phyloP scores from a whole-genome alignment of 768 basidiomycete genomes.

The Tulasnella sp. region DNA sequence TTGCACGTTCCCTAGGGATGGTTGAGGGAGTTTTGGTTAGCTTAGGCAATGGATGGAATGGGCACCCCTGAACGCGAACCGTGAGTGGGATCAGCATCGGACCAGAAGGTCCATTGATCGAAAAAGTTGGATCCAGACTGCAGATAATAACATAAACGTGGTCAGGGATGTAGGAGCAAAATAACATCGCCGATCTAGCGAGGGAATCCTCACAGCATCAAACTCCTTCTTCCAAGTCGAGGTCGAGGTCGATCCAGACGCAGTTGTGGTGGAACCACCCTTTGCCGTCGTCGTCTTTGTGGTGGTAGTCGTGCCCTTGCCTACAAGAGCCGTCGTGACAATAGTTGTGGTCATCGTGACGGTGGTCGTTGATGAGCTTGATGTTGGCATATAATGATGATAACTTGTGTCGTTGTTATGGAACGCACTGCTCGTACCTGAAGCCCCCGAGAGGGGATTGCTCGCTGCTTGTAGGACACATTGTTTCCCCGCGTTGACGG shows the following conservation, averaged over 20 bases:
- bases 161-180: background rate
- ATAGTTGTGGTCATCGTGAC: no score
- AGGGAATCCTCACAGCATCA: background rate
- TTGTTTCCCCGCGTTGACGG: background rate
- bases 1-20: background rate
- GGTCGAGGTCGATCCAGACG: background rate
- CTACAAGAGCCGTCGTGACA: background rate
- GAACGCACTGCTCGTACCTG: no score
- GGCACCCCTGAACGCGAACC: background rate
- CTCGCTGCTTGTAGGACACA: background rate
- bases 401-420: no score
- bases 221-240: background rate
- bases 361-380: no score
- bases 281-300: background rate
- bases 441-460: background rate
- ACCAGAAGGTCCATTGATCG: slow-evolving; percentile 15
- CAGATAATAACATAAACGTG: background rate
- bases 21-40: background rate
- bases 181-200: background rate
- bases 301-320: background rate
- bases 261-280: background rate
- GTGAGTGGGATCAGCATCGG: slow-evolving; percentile 14
- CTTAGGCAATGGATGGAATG: background rate
- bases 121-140: slow-evolving; percentile 16
- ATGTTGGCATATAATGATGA: no score